These are phyloP conservation scores for Salix koriyanagi DNA, from an alignment of 345 rosid species.

Conservation along the genomic window DNA sequence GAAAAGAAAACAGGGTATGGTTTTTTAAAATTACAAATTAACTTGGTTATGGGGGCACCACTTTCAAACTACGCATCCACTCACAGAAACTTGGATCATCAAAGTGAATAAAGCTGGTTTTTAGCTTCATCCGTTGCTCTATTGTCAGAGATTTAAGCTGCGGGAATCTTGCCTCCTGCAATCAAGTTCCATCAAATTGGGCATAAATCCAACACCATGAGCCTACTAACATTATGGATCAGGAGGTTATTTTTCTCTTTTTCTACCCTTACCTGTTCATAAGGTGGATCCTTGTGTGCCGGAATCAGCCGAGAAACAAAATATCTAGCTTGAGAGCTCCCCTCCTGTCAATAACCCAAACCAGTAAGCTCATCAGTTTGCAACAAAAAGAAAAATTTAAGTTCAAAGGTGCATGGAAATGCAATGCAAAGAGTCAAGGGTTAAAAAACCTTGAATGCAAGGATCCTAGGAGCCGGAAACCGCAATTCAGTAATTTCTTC, in stretches of 20 bases:
- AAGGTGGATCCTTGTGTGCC: constrained; percentile 97
- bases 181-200: neutral
- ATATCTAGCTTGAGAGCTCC: constrained; percentile 92
- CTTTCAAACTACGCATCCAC: constrained; percentile 82
- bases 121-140: constrained; percentile 66
- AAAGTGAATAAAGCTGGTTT: constrained; percentile 77
- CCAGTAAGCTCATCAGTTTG: constrained; percentile 4
- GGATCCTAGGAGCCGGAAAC: constrained; percentile 95
- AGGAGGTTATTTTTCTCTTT: neutral
- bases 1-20: too few relatives aligned
- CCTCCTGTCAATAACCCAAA: constrained; percentile 55
- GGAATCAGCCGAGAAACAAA: constrained; percentile 91
- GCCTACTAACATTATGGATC: neutral
- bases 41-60: constrained; percentile 38
- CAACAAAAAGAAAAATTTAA: neutral
- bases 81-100: constrained; percentile 92
- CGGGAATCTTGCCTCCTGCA: constrained; percentile 91
- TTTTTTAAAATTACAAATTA: neutral
- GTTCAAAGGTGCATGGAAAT: neutral
- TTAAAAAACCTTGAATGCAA: constrained; percentile 74
- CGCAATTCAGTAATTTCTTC: constrained; percentile 90
- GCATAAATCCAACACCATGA: neutral
- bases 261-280: constrained; percentile 64
- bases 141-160: constrained; percentile 63
- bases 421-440: neutral